Evolutionary conservation across 176 grass and related monocot genomes (phyloP), one percentile per base, ranked within the genome.

Genomic region (Tillandsia fasciculata): DNA sequence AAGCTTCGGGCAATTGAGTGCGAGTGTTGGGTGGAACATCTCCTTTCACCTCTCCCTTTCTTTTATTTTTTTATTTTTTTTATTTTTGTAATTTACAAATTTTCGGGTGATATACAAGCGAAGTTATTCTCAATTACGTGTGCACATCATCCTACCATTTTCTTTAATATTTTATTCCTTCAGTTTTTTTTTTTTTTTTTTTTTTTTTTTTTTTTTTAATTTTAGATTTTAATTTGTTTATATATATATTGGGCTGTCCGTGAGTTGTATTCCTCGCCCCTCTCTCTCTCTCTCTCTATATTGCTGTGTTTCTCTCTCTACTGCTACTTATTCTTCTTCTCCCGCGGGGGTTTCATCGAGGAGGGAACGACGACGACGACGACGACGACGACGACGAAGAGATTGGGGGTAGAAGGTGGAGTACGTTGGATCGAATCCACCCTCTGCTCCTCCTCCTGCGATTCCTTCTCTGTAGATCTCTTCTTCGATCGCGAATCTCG

Each of bases 1-100:
- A 61, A 61, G 56, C 56, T 61, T 61, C 56, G 56, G 22, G 56
- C 56, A 14, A 59, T 59, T 59, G 56, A 20, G 56, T 59, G 56
- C 56, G 56, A 22, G n/a, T 9, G 14, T 59, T 14, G 1, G 20
- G n/a, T 9, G 18, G n/a, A 15, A 6, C 17, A 8, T 22, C n/a
- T 59, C 2, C 12, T 56, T 56, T 56, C 15, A 3, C 12, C 54
- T 3, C 18, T 58, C 9, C 54, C 54, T 57, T 57, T 57, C 53
- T 17, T 5, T 17, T 56, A 5, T 8, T 58, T 58, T 7, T n/a
- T 7, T 17, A 9, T 58, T 58, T 17, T 13, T 13, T 58, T 3
- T 8, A 0, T 59, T 0, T 24, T 24, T 56, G 12, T 14, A 18
- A 18, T 17, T 59, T 59, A 18, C 0, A 2, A 59, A 8, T 6